Percentiles rank a stretch among this genome's conserved stretches.
Evolutionary conservation across 768 basidiomycete genomes (phyloP).

Genomic region (Mycena pura): DNA sequence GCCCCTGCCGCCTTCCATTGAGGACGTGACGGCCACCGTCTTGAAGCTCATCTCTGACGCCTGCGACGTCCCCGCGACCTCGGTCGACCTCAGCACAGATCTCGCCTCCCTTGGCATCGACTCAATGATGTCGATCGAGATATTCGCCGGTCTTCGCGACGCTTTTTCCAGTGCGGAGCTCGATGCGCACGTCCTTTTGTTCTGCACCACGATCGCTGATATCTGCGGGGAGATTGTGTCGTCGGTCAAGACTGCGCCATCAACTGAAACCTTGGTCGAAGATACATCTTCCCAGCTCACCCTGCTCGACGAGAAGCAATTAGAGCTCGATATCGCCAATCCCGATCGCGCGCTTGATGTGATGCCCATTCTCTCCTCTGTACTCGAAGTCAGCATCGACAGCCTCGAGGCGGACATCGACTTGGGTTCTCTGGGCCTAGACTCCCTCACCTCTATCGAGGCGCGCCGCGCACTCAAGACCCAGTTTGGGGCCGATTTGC

Average conservation of each 20-base stretch:
- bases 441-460: slow-evolving; percentile 72
- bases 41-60: slow-evolving; percentile 47
- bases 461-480: slow-evolving; percentile 54
- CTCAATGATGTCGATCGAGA: slow-evolving; percentile 69
- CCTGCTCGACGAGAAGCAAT: slow-evolving; percentile 44
- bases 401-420: slow-evolving; percentile 53
- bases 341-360: slow-evolving; percentile 38
- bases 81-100: slow-evolving; percentile 45
- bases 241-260: slow-evolving; percentile 10
- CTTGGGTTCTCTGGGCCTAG: slow-evolving; percentile 61
- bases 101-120: slow-evolving; percentile 66
- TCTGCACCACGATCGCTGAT: slow-evolving; percentile 45
- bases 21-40: slow-evolving; percentile 38
- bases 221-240: slow-evolving; percentile 39
- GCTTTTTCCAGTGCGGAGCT: slow-evolving; percentile 42
- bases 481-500: slow-evolving; percentile 49
- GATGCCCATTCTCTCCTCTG: slow-evolving; percentile 48
- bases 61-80: slow-evolving; percentile 46
- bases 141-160: slow-evolving; percentile 45
- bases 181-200: slow-evolving; percentile 37
- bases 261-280: slow-evolving; percentile 24
- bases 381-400: slow-evolving; percentile 50
- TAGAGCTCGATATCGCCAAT: slow-evolving; percentile 26
- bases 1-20: slow-evolving; percentile 1
- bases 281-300: slow-evolving; percentile 45